These are phyloP conservation scores for Melaleuca alternifolia DNA, from an alignment of 345 rosid species.

Conservation along the genomic window DNA sequence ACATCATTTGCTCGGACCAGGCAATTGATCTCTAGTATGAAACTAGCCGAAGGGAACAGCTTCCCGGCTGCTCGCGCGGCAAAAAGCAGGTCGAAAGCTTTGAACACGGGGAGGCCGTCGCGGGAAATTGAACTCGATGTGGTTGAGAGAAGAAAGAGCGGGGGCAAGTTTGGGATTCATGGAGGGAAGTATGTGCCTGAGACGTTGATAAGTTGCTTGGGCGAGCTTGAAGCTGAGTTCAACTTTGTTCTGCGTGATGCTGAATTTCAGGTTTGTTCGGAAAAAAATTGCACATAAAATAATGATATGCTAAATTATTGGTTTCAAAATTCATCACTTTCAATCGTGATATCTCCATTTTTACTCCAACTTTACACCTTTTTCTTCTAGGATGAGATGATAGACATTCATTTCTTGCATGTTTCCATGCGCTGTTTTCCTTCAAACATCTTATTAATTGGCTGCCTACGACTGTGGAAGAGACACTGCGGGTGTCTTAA, in stretches of 20 bases:
- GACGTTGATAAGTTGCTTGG: constrained; percentile 35
- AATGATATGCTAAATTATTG: background rate
- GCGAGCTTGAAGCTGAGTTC: constrained; percentile 55
- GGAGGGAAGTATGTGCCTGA: constrained; percentile 87
- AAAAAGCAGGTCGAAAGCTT: background rate
- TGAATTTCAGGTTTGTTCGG: constrained; percentile 49
- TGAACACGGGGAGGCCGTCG: background rate
- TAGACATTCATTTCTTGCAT: background rate
- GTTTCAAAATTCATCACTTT: no score
- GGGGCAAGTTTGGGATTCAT: constrained; percentile 54
- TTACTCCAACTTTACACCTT: background rate
- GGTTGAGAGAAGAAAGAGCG: background rate
- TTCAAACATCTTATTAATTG: background rate
- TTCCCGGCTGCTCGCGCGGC: background rate
- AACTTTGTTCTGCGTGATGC: constrained; percentile 25
- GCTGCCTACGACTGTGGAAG: background rate
- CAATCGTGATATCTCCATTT: background rate
- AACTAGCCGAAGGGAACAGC: background rate
- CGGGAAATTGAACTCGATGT: background rate
- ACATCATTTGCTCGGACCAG: background rate
- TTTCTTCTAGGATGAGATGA: background rate
- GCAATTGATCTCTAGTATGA: background rate
- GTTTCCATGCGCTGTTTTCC: background rate
- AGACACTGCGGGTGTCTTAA: background rate
- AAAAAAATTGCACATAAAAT: background rate